A percentile compares a stretch with the other conserved stretches of the same genome.
These are phyloP conservation scores for Drechmeria coniospora DNA, from an alignment of 2,329 filamentous ascomycete genomes.

Conservation along the genomic window DNA sequence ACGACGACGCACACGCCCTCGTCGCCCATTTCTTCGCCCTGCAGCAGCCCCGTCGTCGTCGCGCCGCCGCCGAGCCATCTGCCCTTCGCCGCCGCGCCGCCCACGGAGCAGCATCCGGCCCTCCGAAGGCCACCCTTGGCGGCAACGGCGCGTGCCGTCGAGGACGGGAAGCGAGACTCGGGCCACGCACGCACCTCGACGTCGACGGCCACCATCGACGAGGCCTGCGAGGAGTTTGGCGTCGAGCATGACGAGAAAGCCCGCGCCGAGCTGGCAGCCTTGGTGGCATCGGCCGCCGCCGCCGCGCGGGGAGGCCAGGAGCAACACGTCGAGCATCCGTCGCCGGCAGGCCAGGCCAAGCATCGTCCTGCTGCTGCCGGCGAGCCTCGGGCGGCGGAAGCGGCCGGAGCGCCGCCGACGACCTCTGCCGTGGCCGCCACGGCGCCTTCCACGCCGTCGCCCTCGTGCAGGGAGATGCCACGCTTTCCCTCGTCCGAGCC, in stretches of 20 bases:
- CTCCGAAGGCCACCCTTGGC: slow-evolving; percentile 21
- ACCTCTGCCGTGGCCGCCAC: too few species aligned
- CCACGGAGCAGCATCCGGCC: slow-evolving; percentile 37
- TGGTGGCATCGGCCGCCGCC: not conserved
- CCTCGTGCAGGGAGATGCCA: too few species aligned
- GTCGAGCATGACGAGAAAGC: slow-evolving; percentile 9
- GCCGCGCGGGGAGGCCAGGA: slow-evolving; percentile 2
- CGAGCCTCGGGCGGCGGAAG: too few species aligned
- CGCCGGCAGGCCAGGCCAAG: slow-evolving; percentile 5
- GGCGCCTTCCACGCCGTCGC: too few species aligned
- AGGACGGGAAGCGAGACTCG: slow-evolving; percentile 39
- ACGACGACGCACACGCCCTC: slow-evolving; percentile 9
- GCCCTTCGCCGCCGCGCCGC: slow-evolving; percentile 24
- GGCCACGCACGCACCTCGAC: slow-evolving; percentile 29
- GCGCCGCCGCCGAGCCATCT: slow-evolving; percentile 11
- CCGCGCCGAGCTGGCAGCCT: not conserved
- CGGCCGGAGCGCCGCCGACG: too few species aligned
- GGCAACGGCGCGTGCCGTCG: slow-evolving; percentile 12
- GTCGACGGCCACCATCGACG: slow-evolving; percentile 18
- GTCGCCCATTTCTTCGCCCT: slow-evolving; percentile 8
- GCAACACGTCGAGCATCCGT: slow-evolving; percentile 4
- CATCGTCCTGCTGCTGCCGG: too few species aligned
- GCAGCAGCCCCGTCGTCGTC: slow-evolving; percentile 15
- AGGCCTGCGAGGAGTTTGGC: slow-evolving; percentile 24
- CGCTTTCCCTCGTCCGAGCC: too few species aligned